Percentiles rank a stretch among this genome's conserved stretches.
Evolutionary conservation across 352 stramenopile genomes (phyloP).

Genomic region (Chrysophaeum taylorii): DNA sequence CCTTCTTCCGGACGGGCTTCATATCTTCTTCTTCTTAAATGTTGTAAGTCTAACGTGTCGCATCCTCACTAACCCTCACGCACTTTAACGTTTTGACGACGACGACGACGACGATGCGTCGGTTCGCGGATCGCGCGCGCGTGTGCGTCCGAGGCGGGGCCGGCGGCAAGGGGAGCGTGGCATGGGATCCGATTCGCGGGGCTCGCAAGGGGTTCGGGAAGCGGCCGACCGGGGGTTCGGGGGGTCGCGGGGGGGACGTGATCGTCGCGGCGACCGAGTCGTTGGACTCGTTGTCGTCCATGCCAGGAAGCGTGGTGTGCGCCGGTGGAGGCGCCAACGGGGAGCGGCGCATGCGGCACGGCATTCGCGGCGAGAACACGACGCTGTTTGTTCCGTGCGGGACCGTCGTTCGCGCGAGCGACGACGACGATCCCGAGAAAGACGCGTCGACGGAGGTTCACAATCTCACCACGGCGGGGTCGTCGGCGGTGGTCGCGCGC

Average conservation of each 20-base stretch:
- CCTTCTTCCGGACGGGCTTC: too few relatives aligned
- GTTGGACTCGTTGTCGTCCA: constrained; percentile 54
- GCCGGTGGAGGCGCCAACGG: constrained; percentile 43
- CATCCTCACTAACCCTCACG: too few relatives aligned
- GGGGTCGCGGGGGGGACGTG: constrained; percentile 47
- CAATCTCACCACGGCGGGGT: constrained; percentile 48
- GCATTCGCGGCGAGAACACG: constrained; percentile 39
- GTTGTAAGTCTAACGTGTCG: too few relatives aligned
- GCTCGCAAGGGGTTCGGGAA: constrained; percentile 15
- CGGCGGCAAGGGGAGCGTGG: constrained; percentile 57
- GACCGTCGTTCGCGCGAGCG: constrained; percentile 57
- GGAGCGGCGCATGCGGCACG: constrained; percentile 53
- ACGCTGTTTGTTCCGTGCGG: constrained; percentile 53
- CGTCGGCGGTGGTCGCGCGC: constrained; percentile 51
- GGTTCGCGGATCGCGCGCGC: constrained; percentile 56
- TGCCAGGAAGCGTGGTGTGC: constrained; percentile 51
- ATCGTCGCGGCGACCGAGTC: constrained; percentile 32
- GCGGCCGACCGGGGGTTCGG: constrained; percentile 48
- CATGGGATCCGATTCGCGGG: constrained; percentile 56
- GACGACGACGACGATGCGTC: too few relatives aligned
- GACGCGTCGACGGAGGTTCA: constrained; percentile 43
- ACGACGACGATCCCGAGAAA: constrained; percentile 26
- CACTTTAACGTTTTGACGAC: too few relatives aligned
- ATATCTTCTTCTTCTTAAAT: too few relatives aligned
- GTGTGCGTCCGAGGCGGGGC: constrained; percentile 53